Base-by-base conservation (phyloP, 106 monocot genomes). In the Ottelia alismoides region DNA sequence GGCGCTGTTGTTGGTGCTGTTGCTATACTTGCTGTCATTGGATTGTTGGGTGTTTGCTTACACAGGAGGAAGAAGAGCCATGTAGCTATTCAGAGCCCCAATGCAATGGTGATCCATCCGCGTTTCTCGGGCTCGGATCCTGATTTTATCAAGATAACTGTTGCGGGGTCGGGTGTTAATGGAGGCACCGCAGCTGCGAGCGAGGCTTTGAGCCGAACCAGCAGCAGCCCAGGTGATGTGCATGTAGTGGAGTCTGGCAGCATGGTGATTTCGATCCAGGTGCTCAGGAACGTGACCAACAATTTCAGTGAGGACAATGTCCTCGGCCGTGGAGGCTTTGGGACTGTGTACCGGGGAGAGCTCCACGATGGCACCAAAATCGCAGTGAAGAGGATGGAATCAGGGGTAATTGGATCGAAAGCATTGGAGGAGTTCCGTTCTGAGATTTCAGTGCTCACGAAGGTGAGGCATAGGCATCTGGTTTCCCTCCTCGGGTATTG, bases 401-500 rank as follows among this genome's bases (percentile, higher is more conserved):
- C 67, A 1, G 67, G 63, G 16, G 62, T 28, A 24, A 71, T 71
- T 22, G 77, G 70, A 4, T 68, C 74, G 18, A 70, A 69, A 24
- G 83, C 74, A 14, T 10, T 74, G 28, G 65, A 4, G 35, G 78
- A 83, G 60, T 83, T 83, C 56, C 66, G 68, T 32, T 78, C 78
- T 0, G 83, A 83, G 49, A 74, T 83, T 56, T 63, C 70, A 3
- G 74, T 78, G 17, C 67, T 83, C 16, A 78, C 83, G 12, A 74
- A 66, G 45, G 78, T 83, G 22, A 48, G 83, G 2, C 83, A 83
- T 47, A 60, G 78, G 22, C 65, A 83, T 57, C 45, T 83, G 31
- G 83, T 78, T 1, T 66, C 83, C 2, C 67, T 83, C 16, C 73
- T 78, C 29, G 83, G 83, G 17, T 83, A 83, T 46, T 83, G 83